A percentile compares a stretch with the other conserved stretches of the same genome.
These are phyloP conservation scores for Boletus rufocinnamomeus DNA, from an alignment of 768 basidiomycete genomes.

Conservation along the genomic window DNA sequence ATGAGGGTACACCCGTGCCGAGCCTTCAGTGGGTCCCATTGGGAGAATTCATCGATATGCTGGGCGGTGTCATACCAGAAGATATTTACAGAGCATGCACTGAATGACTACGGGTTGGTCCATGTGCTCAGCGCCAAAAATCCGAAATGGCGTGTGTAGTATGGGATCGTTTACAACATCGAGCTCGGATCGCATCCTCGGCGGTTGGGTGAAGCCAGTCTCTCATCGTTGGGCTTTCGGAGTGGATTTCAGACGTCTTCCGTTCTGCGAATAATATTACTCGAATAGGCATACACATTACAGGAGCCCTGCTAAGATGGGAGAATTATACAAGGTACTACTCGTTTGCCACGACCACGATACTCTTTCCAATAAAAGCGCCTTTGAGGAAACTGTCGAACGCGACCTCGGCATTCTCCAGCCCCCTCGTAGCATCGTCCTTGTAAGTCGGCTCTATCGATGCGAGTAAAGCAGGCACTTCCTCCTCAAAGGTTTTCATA, in stretches of 20 bases:
- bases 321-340: background rate
- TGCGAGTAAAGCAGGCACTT: slow-evolving; percentile 42
- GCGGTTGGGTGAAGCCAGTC: background rate
- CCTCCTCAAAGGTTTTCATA: slow-evolving; percentile 42
- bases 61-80: slow-evolving; percentile 38
- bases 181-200: background rate
- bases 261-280: background rate
- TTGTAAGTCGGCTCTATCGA: slow-evolving; percentile 48
- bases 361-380: slow-evolving; percentile 10
- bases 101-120: background rate
- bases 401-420: slow-evolving; percentile 35
- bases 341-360: slow-evolving; percentile 8
- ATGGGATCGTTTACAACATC: background rate
- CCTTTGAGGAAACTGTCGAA: slow-evolving; percentile 9
- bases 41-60: slow-evolving; percentile 35
- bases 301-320: background rate
- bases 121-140: background rate
- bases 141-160: background rate
- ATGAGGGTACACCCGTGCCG: slow-evolving; percentile 44
- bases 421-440: slow-evolving; percentile 48
- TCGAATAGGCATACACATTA: background rate
- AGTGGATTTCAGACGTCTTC: background rate
- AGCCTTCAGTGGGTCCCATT: slow-evolving; percentile 41
- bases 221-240: background rate
- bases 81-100: slow-evolving; percentile 32